These are phyloP conservation scores for Myriosclerotinia curreyana DNA, from an alignment of 2,329 filamentous ascomycete genomes.

Conservation along the genomic window DNA sequence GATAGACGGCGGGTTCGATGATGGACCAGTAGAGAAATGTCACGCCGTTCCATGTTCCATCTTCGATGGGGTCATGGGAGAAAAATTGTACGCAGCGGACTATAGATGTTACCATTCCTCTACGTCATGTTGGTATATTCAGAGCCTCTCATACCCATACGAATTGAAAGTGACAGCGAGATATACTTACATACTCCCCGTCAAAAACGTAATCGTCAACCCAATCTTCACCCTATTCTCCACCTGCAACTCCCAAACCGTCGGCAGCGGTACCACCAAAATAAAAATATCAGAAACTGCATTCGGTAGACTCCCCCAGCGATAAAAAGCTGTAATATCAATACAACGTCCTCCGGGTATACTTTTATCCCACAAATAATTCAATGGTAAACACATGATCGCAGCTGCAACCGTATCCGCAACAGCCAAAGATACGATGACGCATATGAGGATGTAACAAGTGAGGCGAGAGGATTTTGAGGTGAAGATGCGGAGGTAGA, in stretches of 20 bases:
- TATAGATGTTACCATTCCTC: slow-evolving; percentile 13
- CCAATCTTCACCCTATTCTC: neutral
- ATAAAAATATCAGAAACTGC: neutral
- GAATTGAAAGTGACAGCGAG: too few relatives aligned
- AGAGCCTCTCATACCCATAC: too few relatives aligned
- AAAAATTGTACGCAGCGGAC: slow-evolving; percentile 16
- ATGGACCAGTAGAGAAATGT: slow-evolving; percentile 1
- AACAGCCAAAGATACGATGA: neutral
- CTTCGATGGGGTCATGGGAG: neutral
- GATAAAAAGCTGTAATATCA: neutral
- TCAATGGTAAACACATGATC: neutral
- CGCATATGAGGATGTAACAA: slow-evolving; percentile 1
- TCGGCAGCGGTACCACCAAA: neutral
- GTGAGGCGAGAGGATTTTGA: neutral
- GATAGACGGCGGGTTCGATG: slow-evolving; percentile 11
- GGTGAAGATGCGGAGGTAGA: slow-evolving; percentile 4
- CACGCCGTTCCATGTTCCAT: slow-evolving; percentile 1
- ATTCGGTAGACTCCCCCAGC: neutral
- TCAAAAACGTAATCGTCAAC: neutral
- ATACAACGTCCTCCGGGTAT: slow-evolving; percentile 6
- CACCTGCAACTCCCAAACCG: slow-evolving; percentile 1
- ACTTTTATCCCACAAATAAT: slow-evolving; percentile 3
- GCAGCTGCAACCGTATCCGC: neutral
- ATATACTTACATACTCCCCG: slow-evolving; percentile 7
- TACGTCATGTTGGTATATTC: neutral